Percentiles rank a stretch among this genome's conserved stretches.
Evolutionary conservation across 108 stramenopile genomes (phyloP).

Genomic region (Pseudonitzschia delicatissima): DNA sequence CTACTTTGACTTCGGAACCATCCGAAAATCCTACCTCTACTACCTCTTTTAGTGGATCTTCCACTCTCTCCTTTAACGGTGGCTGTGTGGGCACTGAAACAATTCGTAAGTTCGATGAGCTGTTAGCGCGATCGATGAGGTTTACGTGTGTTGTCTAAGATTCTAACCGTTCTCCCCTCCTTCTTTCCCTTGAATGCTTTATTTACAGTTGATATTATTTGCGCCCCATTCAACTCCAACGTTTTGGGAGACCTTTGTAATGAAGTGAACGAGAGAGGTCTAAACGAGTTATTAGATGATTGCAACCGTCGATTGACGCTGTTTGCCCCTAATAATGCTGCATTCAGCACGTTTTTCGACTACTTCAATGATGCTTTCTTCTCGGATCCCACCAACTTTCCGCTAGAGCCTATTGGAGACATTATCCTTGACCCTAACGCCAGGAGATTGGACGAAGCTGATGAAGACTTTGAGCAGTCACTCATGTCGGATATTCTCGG

Average conservation of each 20-base stretch:
- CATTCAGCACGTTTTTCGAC: background rate
- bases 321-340: background rate
- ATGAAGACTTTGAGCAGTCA: background rate
- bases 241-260: background rate
- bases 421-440: background rate
- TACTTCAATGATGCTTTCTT: too few species aligned
- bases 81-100: background rate
- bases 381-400: too few species aligned
- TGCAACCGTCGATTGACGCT: background rate
- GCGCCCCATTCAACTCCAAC: background rate
- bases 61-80: background rate
- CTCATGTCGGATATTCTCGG: background rate
- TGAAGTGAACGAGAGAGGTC: background rate
- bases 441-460: background rate
- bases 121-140: background rate
- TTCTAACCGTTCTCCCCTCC: background rate
- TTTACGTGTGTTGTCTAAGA: background rate
- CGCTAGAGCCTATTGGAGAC: background rate
- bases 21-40: background rate
- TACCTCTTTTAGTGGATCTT: background rate
- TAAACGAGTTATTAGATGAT: background rate
- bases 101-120: background rate
- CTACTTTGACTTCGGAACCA: background rate
- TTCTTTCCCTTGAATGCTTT: background rate
- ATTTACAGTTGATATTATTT: constrained; percentile 4